A percentile compares a stretch with the other conserved stretches of the same genome.
phyloP scores from a whole-genome alignment of 768 basidiomycete species.

The Tylopilus felleus region DNA sequence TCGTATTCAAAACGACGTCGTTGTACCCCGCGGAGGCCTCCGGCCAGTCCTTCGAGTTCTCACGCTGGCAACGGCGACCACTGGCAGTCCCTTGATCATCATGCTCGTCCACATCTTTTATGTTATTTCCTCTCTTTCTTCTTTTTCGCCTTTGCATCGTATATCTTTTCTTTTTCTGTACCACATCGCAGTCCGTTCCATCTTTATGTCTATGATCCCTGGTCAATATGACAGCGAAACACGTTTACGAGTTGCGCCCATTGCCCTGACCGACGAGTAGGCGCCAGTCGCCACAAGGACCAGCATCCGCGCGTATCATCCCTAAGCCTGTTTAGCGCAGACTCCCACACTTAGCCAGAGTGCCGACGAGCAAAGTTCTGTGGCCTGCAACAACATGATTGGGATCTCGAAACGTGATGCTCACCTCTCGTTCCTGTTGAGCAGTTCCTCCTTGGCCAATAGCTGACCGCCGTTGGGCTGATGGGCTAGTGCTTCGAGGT shows the following conservation, averaged over 20 bases:
- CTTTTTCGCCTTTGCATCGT: not conserved
- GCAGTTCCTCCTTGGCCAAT: not conserved
- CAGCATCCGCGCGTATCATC: not conserved
- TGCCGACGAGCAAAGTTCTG: not conserved
- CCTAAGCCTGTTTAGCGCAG: not conserved
- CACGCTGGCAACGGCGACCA: not conserved
- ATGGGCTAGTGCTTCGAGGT: not conserved
- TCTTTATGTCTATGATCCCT: not conserved
- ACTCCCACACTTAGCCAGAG: not conserved
- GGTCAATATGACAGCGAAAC: not conserved
- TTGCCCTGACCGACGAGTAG: not conserved
- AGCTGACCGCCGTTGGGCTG: not conserved
- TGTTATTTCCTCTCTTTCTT: slow-evolving; percentile 10
- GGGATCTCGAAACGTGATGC: not conserved
- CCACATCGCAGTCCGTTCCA: not conserved
- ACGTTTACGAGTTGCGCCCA: not conserved
- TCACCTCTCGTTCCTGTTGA: not conserved
- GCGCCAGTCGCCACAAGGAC: not conserved
- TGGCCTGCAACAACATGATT: not conserved
- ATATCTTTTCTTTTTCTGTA: slow-evolving; percentile 11
- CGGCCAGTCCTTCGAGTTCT: not conserved
- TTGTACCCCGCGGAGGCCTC: not conserved
- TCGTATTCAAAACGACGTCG: slow-evolving; percentile 11
- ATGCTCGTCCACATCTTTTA: slow-evolving; percentile 5
- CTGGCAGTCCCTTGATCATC: not conserved